Base-by-base conservation (phyloP, 441 rosid species). In the Corymbia calophylla region DNA sequence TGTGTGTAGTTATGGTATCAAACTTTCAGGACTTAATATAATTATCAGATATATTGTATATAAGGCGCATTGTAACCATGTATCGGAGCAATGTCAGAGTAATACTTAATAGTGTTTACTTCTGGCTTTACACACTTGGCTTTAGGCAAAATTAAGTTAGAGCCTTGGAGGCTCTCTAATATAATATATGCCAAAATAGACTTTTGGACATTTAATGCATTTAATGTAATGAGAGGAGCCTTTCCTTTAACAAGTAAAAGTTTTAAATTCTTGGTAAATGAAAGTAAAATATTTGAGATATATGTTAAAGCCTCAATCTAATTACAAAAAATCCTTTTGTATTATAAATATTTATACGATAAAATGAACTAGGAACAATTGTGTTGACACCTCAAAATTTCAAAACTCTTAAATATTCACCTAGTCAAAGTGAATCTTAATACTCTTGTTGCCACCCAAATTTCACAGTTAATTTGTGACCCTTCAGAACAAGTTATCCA, bases 401-500 rank as follows among this genome's bases (percentile, higher is more conserved):
- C 4, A 39, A 10, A 19, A 10, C 0, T 5, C 21, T 21, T 44
- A 3, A 39, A 73, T 70, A 73, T 64, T 64, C 1, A 29, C n/a
- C 73, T 1, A 3, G 73, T 64, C 73, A 15, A 64, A 64, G n/a
- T 15, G 39, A 64, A 19, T 64, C 17, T 16, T 2, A 3, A 66
- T 66, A 16, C 9, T 4, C 8, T 64, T 64, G 73, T 7, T 66
- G 1, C 73, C 39, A 66, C 39, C 21, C 21, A 66, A 0, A 66
- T 16, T 3, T n/a, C 2, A 21, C 6, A 66, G 12, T 66, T 18
- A 31, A 66, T 66, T 64, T 66, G 73, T 66, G 73, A 31, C 73
- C 1, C 73, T 66, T 10, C 11, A 3, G 0, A 66, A n/a, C 1
- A 66, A 3, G 39, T n/a, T n/a, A 64, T 64, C 32, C 2, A 64